These are phyloP conservation scores for Aspergillus unguis DNA, from an alignment of 2,329 filamentous ascomycete species.

Conservation along the genomic window DNA sequence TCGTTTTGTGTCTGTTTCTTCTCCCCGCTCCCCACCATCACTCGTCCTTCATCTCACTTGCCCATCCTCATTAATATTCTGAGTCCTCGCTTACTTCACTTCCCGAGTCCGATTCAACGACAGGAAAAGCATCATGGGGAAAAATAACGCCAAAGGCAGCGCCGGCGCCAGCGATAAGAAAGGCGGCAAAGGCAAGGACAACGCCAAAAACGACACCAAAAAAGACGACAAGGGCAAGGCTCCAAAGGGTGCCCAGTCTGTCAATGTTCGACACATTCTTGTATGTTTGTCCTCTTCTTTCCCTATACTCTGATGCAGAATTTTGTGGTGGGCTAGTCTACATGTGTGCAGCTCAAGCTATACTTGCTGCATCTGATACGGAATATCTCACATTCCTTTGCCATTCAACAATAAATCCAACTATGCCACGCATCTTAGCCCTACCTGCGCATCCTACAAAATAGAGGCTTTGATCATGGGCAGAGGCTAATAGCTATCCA, in stretches of 20 bases:
- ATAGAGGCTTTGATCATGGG: no score
- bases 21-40: background rate
- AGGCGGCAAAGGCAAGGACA: conserved; percentile 36
- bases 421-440: no score
- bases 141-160: conserved; percentile 41
- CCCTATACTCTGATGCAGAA: background rate
- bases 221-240: conserved; percentile 33
- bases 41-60: background rate
- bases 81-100: background rate
- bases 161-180: conserved; percentile 35
- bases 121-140: conserved; percentile 34
- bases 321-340: no score
- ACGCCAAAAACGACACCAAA: conserved; percentile 19
- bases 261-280: conserved; percentile 64
- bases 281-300: conserved; percentile 30
- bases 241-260: conserved; percentile 59
- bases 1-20: background rate
- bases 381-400: no score
- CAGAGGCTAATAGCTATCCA: conserved; percentile 17
- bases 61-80: no score
- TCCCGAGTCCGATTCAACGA: background rate
- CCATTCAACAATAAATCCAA: no score
- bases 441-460: no score
- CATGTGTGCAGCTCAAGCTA: no score
- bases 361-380: no score